Evolutionary conservation across 2,329 filamentous ascomycete genomes (phyloP), one percentile per base, ranked within the genome.

Genomic region (Pezicula rhizophila): DNA sequence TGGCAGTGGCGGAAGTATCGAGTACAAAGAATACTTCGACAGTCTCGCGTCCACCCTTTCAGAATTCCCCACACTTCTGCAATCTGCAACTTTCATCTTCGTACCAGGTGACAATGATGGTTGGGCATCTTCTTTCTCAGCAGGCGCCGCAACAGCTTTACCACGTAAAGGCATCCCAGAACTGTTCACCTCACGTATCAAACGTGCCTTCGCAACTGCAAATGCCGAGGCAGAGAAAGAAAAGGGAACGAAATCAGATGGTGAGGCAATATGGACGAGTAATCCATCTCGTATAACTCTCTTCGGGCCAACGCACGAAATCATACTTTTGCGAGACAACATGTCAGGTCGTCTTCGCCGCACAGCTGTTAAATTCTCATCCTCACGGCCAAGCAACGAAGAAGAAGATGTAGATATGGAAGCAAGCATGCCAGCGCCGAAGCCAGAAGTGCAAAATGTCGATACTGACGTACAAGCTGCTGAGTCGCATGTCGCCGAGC

Each of bases 1-100:
- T 46, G 84, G 82, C 34, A 84, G 79, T 39, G 84, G 85, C 18
- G 88, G 89, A 34, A 92, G 88, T 66, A 91, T 97, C 58, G 90
- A 95, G 69, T 97, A 96, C 72, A 97, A 97, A 71, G 93, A 97
- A 68, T 85, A 87, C 64, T 96, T 97, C 66, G 90, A 99, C 68
- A 81, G 84, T 8, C 78, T 99, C 11, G 92, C 93, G 3, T 82
- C 84, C 2, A 78, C 89, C 1, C 76, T 99, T 5, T 77, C 87
- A 7, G 90, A 97, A 57, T 97, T 89, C 62, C 89, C 89, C 3
- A 76, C 79, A 1, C 77, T 99, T 12, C 77, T 97, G 39, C 84
- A 85, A 49, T 78, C 79, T 23, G 85, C 87, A 5, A 92, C 87
- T 0, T 96, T 97, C 65, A 75, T 96, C 28, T 96, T 99, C 63